Percentiles rank a stretch among this genome's conserved stretches.
Evolutionary conservation across 208 protist species (phyloP).

Genomic region (Kentomonas sorsogonicus): DNA sequence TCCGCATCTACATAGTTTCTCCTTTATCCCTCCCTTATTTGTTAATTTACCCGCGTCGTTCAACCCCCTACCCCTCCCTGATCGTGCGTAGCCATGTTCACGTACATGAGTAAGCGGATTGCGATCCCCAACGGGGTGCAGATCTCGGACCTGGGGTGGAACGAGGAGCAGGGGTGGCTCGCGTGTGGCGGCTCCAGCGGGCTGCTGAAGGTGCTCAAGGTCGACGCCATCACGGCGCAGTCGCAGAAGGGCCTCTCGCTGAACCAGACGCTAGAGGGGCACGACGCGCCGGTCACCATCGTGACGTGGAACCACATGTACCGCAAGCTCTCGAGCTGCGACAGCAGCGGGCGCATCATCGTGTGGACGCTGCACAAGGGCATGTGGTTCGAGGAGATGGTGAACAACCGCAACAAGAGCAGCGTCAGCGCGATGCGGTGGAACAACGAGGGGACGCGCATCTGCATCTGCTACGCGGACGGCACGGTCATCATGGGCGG

Average conservation of each 20-base stretch:
- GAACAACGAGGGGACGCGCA: constrained; percentile 90
- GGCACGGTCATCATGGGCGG: constrained; percentile 95
- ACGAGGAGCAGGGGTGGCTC: constrained; percentile 95
- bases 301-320: constrained; percentile 95
- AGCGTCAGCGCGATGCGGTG: constrained; percentile 92
- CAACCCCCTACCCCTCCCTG: not conserved
- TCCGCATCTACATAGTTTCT: not conserved
- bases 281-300: constrained; percentile 74
- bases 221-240: constrained; percentile 69
- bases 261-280: constrained; percentile 95
- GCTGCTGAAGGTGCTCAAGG: constrained; percentile 94
- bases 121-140: constrained; percentile 91
- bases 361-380: constrained; percentile 97
- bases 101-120: constrained; percentile 95
- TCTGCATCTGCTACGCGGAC: constrained; percentile 97
- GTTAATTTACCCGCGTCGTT: not conserved
- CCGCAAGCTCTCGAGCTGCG: constrained; percentile 93
- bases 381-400: constrained; percentile 98
- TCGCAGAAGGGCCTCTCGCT: constrained; percentile 86
- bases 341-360: constrained; percentile 93
- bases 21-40: not conserved
- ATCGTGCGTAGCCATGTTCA: constrained; percentile 90
- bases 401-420: constrained; percentile 95
- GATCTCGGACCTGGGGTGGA: constrained; percentile 90
- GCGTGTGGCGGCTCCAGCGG: constrained; percentile 94